Percentiles rank a stretch among this genome's conserved stretches.
Conservation (phyloP, 345 rosid species). For the Syzygium aromaticum region DNA sequence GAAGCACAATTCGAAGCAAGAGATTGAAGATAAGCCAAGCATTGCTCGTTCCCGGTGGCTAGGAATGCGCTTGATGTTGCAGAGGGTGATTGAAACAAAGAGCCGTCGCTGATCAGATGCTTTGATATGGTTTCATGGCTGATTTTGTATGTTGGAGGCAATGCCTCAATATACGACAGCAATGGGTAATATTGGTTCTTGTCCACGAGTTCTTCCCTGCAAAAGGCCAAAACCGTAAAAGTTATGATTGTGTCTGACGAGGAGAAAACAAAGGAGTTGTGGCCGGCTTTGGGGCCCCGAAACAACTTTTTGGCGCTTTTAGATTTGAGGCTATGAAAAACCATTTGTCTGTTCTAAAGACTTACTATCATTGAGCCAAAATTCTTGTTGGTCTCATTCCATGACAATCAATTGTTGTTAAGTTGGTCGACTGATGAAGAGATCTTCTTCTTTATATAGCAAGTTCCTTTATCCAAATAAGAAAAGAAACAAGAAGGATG, state of each 20-base stretch:
- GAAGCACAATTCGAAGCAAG: slow-evolving; percentile 19
- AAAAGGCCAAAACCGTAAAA: not conserved
- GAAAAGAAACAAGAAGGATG: too few relatives aligned
- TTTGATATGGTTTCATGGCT: slow-evolving; percentile 13
- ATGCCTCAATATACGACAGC: slow-evolving; percentile 36
- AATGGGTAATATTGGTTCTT: slow-evolving; percentile 20
- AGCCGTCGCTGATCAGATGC: slow-evolving; percentile 32
- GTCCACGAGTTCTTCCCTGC: slow-evolving; percentile 29
- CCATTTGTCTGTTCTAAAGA: too few relatives aligned
- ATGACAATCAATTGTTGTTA: too few relatives aligned
- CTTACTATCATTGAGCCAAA: too few relatives aligned
- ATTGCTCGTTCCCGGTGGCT: slow-evolving; percentile 32
- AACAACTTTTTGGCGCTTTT: too few relatives aligned
- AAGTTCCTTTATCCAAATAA: too few relatives aligned
- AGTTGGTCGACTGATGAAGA: too few relatives aligned
- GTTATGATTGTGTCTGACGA: not conserved
- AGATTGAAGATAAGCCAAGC: slow-evolving; percentile 35
- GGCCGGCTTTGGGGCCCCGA: too few relatives aligned
- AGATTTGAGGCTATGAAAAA: too few relatives aligned
- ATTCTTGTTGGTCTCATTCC: too few relatives aligned
- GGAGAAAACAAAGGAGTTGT: not conserved
- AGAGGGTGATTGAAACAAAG: slow-evolving; percentile 58
- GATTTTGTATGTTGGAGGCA: slow-evolving; percentile 12
- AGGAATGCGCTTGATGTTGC: slow-evolving; percentile 58
- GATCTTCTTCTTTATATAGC: too few relatives aligned